Evolutionary conservation across 2,329 filamentous ascomycete species (phyloP).

Genomic region (Hymenoscyphus repandus): DNA sequence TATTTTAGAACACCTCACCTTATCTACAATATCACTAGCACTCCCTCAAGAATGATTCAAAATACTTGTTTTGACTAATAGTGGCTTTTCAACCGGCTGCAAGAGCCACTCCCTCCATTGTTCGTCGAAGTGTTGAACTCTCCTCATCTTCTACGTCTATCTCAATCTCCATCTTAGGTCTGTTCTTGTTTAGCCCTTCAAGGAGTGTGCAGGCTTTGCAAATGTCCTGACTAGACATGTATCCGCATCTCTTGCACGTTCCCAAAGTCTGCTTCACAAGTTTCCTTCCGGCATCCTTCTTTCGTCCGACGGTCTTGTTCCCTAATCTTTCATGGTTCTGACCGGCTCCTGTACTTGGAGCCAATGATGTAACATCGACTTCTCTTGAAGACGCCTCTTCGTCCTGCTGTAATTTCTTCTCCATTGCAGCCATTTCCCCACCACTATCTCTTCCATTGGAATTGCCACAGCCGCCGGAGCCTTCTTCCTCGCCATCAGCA

Average conservation of each 20-base stretch:
- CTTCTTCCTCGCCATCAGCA: conserved; percentile 38
- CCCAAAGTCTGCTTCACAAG: conserved; percentile 68
- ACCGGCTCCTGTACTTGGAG: conserved; percentile 13
- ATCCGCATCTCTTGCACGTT: conserved; percentile 82
- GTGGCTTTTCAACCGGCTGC: conserved; percentile 25
- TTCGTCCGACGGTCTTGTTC: conserved; percentile 28
- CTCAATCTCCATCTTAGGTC: conserved; percentile 53
- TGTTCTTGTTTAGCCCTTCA: conserved; percentile 82
- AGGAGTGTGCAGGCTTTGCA: conserved; percentile 92
- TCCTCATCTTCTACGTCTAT: conserved; percentile 38
- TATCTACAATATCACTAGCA: too few relatives aligned
- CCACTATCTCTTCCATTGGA: conserved; percentile 63
- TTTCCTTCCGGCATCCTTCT: conserved; percentile 31
- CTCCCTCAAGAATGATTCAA: too few relatives aligned
- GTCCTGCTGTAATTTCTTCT: conserved; percentile 63
- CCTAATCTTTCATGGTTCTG: conserved; percentile 23
- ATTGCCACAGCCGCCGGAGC: conserved; percentile 71
- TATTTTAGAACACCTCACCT: too few relatives aligned
- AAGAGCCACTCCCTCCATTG: conserved; percentile 43
- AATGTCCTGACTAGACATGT: conserved; percentile 88
- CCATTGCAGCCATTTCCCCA: conserved; percentile 78
- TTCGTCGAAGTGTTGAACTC: conserved; percentile 44
- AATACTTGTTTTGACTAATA: neutral
- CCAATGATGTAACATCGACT: conserved; percentile 52
- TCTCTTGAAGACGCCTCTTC: conserved; percentile 58